phyloP scores from a whole-genome alignment of 148 eudicot species.

The Fagopyrum esculentum region DNA sequence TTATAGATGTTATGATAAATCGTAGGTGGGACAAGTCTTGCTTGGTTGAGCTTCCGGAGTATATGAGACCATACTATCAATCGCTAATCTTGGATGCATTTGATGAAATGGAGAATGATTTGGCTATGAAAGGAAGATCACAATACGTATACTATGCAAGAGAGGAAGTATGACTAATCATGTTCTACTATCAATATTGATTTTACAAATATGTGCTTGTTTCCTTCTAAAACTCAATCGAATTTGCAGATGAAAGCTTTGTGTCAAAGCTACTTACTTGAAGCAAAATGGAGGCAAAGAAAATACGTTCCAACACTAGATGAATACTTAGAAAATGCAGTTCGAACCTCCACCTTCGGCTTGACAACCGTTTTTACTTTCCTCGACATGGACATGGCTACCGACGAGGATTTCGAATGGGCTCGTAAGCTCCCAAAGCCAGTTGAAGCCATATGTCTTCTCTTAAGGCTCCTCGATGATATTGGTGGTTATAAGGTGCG shows the following conservation, averaged over 20 bases:
- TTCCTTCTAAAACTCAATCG: background rate
- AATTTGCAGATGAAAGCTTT: background rate
- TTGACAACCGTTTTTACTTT: background rate
- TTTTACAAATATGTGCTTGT: too few species aligned
- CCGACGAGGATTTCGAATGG: background rate
- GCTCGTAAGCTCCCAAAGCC: background rate
- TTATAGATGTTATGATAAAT: too few species aligned
- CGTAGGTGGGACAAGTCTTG: slow-evolving; percentile 23
- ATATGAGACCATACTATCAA: slow-evolving; percentile 19
- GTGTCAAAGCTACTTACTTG: background rate
- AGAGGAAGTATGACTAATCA: background rate
- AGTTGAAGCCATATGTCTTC: background rate
- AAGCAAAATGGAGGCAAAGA: background rate
- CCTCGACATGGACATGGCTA: slow-evolving; percentile 4
- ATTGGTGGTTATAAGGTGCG: background rate
- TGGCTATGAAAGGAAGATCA: slow-evolving; percentile 9
- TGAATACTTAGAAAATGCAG: background rate
- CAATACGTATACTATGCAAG: background rate
- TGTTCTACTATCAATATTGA: background rate
- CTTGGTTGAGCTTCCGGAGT: slow-evolving; percentile 21
- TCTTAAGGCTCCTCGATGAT: background rate
- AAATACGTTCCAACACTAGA: background rate
- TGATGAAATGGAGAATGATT: slow-evolving; percentile 21
- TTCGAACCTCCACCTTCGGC: slow-evolving; percentile 1
- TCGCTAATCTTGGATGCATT: slow-evolving; percentile 12